Percentiles rank a stretch among this genome's conserved stretches.
phyloP scores from a whole-genome alignment of 2,329 filamentous ascomycete species.

The Calonectria leucothoes region DNA sequence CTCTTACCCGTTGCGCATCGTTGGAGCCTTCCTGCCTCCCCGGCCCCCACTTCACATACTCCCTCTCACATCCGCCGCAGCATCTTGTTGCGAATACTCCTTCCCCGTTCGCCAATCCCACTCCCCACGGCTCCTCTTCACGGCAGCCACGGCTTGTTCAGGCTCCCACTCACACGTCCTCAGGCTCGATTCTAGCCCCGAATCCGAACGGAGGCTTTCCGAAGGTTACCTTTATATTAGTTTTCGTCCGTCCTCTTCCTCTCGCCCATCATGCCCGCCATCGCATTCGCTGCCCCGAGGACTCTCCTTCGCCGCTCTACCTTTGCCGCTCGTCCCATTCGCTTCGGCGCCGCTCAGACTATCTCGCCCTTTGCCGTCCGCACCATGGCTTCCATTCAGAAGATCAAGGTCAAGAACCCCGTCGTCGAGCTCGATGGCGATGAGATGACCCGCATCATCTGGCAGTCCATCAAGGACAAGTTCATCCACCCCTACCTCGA shows the following conservation, averaged over 20 bases:
- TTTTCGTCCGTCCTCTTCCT: slow-evolving; percentile 38
- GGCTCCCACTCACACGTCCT: slow-evolving; percentile 18
- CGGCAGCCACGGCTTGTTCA: slow-evolving; percentile 26
- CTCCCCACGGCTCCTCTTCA: slow-evolving; percentile 38
- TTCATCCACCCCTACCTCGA: slow-evolving; percentile 97
- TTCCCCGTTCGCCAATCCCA: slow-evolving; percentile 29
- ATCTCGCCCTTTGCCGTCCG: slow-evolving; percentile 72
- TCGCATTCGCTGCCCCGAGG: slow-evolving; percentile 44
- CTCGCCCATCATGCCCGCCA: slow-evolving; percentile 44
- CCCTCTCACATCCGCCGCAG: slow-evolving; percentile 10
- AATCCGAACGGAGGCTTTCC: slow-evolving; percentile 28
- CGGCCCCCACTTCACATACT: slow-evolving; percentile 8
- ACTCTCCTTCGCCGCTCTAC: slow-evolving; percentile 46
- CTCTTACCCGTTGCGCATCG: slow-evolving; percentile 29
- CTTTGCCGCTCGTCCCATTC: slow-evolving; percentile 46
- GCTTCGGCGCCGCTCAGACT: slow-evolving; percentile 53
- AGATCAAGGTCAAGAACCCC: slow-evolving; percentile 99
- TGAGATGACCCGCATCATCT: slow-evolving; percentile 99
- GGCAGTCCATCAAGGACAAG: slow-evolving; percentile 99
- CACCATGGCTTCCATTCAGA: slow-evolving; percentile 71
- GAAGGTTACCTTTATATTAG: slow-evolving; percentile 37
- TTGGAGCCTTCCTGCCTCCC: not conserved
- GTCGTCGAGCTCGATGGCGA: slow-evolving; percentile 96
- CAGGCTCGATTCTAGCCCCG: slow-evolving; percentile 19
- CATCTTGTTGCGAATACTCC: slow-evolving; percentile 16